phyloP scores from a whole-genome alignment of 1,284 basidiomycete genomes.

The Sanguinoderma infundibulare region DNA sequence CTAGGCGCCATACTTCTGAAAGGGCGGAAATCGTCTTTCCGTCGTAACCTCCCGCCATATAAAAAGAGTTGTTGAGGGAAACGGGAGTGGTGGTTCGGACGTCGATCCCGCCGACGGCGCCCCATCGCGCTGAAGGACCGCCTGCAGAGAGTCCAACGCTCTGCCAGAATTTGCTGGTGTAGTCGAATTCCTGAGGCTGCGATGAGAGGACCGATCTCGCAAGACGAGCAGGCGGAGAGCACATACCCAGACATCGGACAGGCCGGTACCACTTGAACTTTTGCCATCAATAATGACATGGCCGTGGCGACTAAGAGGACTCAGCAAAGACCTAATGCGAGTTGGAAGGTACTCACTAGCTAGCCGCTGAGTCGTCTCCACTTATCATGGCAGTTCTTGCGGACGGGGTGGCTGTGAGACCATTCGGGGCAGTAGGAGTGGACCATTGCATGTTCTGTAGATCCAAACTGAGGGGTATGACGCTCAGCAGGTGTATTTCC shows the following conservation, averaged over 20 bases:
- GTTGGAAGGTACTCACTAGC: constrained; percentile 60
- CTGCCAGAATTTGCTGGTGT: constrained; percentile 74
- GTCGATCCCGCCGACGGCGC: constrained; percentile 75
- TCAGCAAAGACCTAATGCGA: constrained; percentile 5
- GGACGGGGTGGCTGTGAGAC: constrained; percentile 52
- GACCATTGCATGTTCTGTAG: constrained; percentile 65
- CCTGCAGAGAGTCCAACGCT: constrained; percentile 54
- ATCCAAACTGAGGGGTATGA: constrained; percentile 50
- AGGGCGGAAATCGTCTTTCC: constrained; percentile 48
- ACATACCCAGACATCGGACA: constrained; percentile 76
- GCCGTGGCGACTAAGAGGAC: constrained; percentile 58
- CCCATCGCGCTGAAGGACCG: constrained; percentile 64
- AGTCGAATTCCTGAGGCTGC: constrained; percentile 68
- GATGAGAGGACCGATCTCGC: constrained; percentile 5
- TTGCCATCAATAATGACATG: constrained; percentile 76
- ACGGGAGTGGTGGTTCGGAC: constrained; percentile 30
- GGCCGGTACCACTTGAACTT: constrained; percentile 49
- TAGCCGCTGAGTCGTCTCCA: constrained; percentile 74
- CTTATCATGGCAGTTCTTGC: constrained; percentile 65
- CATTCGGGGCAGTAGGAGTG: constrained; percentile 52
- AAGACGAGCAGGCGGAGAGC: neutral
- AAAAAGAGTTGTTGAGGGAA: constrained; percentile 67
- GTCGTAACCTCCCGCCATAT: constrained; percentile 68
- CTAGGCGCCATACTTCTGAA: constrained; percentile 70
- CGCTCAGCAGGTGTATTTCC: neutral